Conservation (phyloP, 2,329 filamentous ascomycete species). For the Colletotrichum zoysiae region DNA sequence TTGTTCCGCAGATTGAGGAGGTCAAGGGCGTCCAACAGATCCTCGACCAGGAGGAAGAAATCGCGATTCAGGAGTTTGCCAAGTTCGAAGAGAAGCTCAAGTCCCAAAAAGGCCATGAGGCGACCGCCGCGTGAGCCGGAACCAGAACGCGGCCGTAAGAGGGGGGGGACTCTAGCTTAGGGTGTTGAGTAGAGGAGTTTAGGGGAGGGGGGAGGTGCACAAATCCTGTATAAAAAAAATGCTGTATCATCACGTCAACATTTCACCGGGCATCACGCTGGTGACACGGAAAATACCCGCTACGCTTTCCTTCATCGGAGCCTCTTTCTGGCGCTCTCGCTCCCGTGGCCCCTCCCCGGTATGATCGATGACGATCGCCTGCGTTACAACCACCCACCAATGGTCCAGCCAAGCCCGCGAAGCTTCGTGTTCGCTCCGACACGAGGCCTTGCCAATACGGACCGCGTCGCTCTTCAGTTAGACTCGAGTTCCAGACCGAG, state of each 20-base stretch:
- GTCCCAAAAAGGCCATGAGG: constrained; percentile 61
- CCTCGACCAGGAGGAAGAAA: constrained; percentile 90
- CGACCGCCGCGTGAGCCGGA: constrained; percentile 19
- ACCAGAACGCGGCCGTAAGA: not conserved
- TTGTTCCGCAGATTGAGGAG: constrained; percentile 82
- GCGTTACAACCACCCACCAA: not conserved
- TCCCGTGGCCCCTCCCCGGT: constrained; percentile 4
- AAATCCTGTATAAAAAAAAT: constrained; percentile 21
- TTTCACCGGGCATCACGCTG: constrained; percentile 6
- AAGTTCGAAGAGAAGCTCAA: constrained; percentile 90
- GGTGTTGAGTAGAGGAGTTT: not conserved
- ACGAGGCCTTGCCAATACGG: constrained; percentile 2
- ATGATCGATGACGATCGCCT: too few species aligned
- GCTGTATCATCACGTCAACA: constrained; percentile 28
- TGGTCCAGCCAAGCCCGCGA: not conserved
- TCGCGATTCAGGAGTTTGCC: constrained; percentile 87
- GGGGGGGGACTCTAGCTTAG: not conserved
- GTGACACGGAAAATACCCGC: constrained; percentile 35
- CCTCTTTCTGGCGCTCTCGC: constrained; percentile 1
- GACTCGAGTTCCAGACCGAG: constrained; percentile 11
- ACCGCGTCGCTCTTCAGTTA: constrained; percentile 5
- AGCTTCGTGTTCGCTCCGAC: constrained; percentile 23
- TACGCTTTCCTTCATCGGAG: constrained; percentile 14
- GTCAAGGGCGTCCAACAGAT: constrained; percentile 94
- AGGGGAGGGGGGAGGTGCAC: not conserved